phyloP scores from a whole-genome alignment of 73 alveolate genomes.

The Tetrahymena malaccensis region DNA sequence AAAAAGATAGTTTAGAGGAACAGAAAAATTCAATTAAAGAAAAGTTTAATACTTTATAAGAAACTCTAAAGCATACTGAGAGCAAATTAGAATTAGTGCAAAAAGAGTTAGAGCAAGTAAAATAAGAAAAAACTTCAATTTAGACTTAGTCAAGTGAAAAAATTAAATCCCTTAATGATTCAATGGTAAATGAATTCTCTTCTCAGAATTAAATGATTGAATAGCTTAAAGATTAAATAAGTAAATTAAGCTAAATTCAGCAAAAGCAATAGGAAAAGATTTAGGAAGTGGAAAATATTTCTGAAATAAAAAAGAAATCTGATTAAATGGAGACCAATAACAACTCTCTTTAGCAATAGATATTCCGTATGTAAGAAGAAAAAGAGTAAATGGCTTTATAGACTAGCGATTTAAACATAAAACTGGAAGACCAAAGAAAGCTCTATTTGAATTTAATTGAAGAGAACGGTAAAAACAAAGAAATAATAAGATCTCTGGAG shows the following conservation, averaged over 20 bases:
- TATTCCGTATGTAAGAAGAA: background rate
- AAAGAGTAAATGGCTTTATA: background rate
- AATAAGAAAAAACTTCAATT: background rate
- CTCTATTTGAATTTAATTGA: background rate
- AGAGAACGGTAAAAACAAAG: background rate
- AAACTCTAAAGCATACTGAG: background rate
- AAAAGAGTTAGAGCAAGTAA: background rate
- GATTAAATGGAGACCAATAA: background rate
- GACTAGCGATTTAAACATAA: background rate
- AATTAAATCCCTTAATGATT: background rate
- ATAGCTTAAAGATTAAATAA: background rate
- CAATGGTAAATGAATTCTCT: background rate
- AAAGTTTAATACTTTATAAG: background rate
- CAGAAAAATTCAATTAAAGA: background rate
- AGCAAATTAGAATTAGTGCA: background rate
- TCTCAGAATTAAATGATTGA: background rate
- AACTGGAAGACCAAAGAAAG: background rate
- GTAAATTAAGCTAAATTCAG: background rate
- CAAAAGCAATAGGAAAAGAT: background rate
- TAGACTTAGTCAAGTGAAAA: background rate
- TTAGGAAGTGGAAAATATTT: background rate
- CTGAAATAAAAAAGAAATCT: background rate
- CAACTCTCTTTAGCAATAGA: background rate
- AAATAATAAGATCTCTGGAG: background rate
- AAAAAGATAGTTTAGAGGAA: background rate